Evolutionary conservation across 306 rosid genomes (phyloP).

Genomic region (Inga oerstediana): DNA sequence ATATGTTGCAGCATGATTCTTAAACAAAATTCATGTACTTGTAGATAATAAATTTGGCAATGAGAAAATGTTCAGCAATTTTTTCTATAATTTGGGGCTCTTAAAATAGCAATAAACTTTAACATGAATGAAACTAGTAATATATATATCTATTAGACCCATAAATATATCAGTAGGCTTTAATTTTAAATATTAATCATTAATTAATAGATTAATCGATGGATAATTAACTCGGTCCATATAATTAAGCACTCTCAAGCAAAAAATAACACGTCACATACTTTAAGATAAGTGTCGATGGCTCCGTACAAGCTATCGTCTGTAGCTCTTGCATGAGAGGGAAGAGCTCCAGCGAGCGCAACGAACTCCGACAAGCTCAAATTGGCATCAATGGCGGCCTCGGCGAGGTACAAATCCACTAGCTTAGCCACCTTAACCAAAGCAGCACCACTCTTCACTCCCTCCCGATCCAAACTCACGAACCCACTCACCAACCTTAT

Average conservation of each 20-base stretch:
- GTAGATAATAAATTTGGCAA: no score
- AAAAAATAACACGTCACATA: constrained; percentile 16
- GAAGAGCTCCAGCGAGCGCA: constrained; percentile 72
- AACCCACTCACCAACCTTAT: constrained; percentile 72
- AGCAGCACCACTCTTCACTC: constrained; percentile 60
- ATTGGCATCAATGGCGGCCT: constrained; percentile 73
- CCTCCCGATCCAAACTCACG: constrained; percentile 57
- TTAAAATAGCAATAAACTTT: no score
- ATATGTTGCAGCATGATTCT: no score
- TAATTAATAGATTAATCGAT: neutral
- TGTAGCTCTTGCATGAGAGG: constrained; percentile 69
- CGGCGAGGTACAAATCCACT: constrained; percentile 80
- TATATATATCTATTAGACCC: neutral
- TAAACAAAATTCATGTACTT: no score
- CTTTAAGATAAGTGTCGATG: constrained; percentile 90
- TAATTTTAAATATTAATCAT: neutral
- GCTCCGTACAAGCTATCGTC: constrained; percentile 91
- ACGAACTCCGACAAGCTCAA: constrained; percentile 61
- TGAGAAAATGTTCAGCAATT: no score
- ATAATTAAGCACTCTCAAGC: neutral
- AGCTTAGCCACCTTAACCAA: constrained; percentile 78
- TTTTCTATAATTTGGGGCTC: no score
- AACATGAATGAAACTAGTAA: no score
- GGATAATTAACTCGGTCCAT: neutral
- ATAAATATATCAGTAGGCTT: neutral